These are phyloP conservation scores for Globisporangium cystogenes DNA, from an alignment of 352 stramenopile genomes.

Conservation along the genomic window DNA sequence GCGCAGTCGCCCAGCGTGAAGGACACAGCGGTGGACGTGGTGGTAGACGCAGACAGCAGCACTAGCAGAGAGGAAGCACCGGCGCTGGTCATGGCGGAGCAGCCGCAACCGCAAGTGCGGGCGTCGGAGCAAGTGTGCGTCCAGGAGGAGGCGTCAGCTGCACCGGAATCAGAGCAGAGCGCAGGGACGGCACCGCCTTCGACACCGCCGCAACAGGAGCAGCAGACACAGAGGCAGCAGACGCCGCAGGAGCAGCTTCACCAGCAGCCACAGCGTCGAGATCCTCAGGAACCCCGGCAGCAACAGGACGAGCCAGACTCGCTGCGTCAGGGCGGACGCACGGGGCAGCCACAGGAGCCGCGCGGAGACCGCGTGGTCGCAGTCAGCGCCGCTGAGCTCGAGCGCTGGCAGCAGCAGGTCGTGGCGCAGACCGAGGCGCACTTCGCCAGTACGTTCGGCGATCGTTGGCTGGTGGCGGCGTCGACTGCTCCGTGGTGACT, in stretches of 20 bases:
- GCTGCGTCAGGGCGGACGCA: too few species aligned
- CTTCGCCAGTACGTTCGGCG: slow-evolving; percentile 54
- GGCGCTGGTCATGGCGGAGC: not conserved
- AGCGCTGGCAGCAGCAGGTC: slow-evolving; percentile 55
- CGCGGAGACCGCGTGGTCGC: slow-evolving; percentile 25
- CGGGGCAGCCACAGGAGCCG: not conserved
- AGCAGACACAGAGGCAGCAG: not conserved
- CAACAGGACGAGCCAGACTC: not conserved
- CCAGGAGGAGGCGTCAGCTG: not conserved
- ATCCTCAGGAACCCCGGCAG: too few species aligned
- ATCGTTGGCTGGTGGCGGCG: too few species aligned
- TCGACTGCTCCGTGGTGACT: not conserved
- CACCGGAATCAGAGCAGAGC: not conserved
- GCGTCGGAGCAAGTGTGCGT: not conserved
- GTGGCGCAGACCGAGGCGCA: slow-evolving; percentile 59
- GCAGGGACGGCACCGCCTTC: not conserved
- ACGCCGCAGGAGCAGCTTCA: not conserved
- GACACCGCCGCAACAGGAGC: too few species aligned
- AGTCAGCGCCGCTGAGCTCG: slow-evolving; percentile 47
- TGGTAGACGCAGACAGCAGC: not conserved
- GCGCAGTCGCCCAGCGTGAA: not conserved
- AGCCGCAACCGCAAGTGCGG: not conserved
- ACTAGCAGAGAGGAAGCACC: not conserved
- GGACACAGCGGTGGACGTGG: not conserved
- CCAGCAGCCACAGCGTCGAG: not conserved